These are phyloP conservation scores for Nicotiana attenuata DNA, from an alignment of 257 asterid species.

Conservation along the genomic window DNA sequence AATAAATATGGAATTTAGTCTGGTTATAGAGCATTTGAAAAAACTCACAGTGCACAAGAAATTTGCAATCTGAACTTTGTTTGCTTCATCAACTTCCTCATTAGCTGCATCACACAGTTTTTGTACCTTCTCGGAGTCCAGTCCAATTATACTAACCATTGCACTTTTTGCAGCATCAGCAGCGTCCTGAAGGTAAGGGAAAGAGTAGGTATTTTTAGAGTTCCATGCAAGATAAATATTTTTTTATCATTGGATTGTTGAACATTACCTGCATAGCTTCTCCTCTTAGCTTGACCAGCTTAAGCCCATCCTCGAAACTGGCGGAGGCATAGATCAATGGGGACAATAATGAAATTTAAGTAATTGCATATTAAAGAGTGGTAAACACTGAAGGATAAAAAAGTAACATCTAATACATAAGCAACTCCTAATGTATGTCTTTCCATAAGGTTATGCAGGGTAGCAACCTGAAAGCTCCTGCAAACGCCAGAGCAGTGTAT, in stretches of 20 bases:
- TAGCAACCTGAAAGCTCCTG: constrained; percentile 88
- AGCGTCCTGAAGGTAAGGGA: constrained; percentile 57
- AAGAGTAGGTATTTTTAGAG: neutral
- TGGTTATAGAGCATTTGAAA: neutral
- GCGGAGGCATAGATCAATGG: constrained; percentile 17
- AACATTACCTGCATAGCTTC: constrained; percentile 91
- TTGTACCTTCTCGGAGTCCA: constrained; percentile 90
- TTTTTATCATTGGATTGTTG: neutral
- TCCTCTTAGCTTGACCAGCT: constrained; percentile 83
- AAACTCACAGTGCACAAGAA: constrained; percentile 85
- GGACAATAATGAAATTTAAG: neutral
- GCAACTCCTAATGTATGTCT: neutral
- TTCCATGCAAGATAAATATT: neutral
- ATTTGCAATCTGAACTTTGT: constrained; percentile 93
- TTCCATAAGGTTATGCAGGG: neutral
- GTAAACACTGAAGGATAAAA: neutral
- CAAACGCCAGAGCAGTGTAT: constrained; percentile 96
- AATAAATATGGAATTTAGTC: neutral
- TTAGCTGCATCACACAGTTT: constrained; percentile 95
- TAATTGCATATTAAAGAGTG: neutral
- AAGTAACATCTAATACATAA: neutral
- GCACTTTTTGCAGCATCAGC: constrained; percentile 95
- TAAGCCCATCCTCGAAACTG: constrained; percentile 97
- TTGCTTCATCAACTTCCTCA: constrained; percentile 83
- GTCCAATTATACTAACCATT: constrained; percentile 94